Conservation (phyloP, 768 basidiomycete species). For the Mycena vulgaris region DNA sequence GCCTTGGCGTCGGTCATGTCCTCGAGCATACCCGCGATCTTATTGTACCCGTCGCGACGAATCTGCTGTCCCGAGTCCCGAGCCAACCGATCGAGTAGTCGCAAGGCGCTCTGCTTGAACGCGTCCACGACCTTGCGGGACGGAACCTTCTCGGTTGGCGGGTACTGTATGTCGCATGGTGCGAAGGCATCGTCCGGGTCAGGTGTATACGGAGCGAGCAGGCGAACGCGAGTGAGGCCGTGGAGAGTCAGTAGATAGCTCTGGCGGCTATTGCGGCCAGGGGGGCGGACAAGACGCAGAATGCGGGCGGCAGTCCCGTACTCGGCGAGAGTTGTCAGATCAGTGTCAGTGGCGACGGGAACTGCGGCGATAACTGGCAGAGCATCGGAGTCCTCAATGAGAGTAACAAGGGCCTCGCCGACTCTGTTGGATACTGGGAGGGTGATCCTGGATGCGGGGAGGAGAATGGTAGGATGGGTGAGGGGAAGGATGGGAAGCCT, state of each 20-base stretch:
- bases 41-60: slow-evolving; percentile 77
- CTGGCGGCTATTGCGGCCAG: slow-evolving; percentile 67
- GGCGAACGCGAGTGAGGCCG: slow-evolving; percentile 76
- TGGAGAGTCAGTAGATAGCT: slow-evolving; percentile 81
- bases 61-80: slow-evolving; percentile 63
- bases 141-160: slow-evolving; percentile 62
- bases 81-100: slow-evolving; percentile 77
- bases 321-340: slow-evolving; percentile 55
- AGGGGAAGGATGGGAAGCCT: slow-evolving; percentile 81
- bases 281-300: slow-evolving; percentile 76
- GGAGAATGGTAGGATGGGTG: slow-evolving; percentile 78
- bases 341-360: slow-evolving; percentile 54
- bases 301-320: slow-evolving; percentile 83
- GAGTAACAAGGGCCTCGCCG: slow-evolving; percentile 75
- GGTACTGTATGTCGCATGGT: slow-evolving; percentile 64
- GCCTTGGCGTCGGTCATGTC: slow-evolving; percentile 76
- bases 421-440: slow-evolving; percentile 74
- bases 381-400: slow-evolving; percentile 79
- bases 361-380: slow-evolving; percentile 81
- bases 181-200: slow-evolving; percentile 47
- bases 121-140: slow-evolving; percentile 69
- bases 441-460: slow-evolving; percentile 80
- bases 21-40: slow-evolving; percentile 80
- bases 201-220: slow-evolving; percentile 58
- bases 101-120: slow-evolving; percentile 79